Percentiles rank a stretch among this genome's conserved stretches.
phyloP scores from a whole-genome alignment of 306 rosid species.

The Vigna reflexopilosa region DNA sequence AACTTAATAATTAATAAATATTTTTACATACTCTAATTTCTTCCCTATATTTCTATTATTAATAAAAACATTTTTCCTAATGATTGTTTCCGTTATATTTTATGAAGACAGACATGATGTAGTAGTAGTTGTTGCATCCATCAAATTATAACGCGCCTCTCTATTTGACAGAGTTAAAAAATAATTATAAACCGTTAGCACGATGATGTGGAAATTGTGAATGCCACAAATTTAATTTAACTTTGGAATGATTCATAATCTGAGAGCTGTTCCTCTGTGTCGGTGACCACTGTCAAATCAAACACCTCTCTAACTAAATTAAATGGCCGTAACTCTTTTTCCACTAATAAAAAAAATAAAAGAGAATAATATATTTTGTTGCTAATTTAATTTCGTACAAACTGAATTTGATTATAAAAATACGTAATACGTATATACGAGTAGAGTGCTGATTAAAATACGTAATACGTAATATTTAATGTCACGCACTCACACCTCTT shows the following conservation, averaged over 20 bases:
- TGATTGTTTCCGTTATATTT: not conserved
- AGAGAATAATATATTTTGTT: too few relatives aligned
- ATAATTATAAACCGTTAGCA: not conserved
- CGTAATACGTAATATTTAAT: not conserved
- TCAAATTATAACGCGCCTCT: not conserved
- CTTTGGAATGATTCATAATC: not conserved
- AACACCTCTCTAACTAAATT: not conserved
- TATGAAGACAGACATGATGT: too few relatives aligned
- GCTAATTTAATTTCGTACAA: too few relatives aligned
- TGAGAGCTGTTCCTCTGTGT: not conserved
- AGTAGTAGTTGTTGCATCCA: not conserved
- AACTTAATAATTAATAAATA: too few relatives aligned
- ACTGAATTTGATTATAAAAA: not conserved
- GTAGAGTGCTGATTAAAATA: not conserved
- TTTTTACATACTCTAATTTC: too few relatives aligned
- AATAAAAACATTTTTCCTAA: not conserved
- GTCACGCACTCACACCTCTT: constrained; percentile 29
- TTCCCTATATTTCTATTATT: too few relatives aligned
- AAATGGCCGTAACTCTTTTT: not conserved
- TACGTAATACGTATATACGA: not conserved
- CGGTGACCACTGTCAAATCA: constrained; percentile 14
- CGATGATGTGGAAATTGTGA: not conserved
- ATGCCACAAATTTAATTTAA: not conserved
- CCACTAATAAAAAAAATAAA: not conserved
- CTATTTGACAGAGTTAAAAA: not conserved